Evolutionary conservation across 164 flowering plant genomes (phyloP), one percentile per base, ranked within the genome.

Genomic region (Cinnamomum chago): DNA sequence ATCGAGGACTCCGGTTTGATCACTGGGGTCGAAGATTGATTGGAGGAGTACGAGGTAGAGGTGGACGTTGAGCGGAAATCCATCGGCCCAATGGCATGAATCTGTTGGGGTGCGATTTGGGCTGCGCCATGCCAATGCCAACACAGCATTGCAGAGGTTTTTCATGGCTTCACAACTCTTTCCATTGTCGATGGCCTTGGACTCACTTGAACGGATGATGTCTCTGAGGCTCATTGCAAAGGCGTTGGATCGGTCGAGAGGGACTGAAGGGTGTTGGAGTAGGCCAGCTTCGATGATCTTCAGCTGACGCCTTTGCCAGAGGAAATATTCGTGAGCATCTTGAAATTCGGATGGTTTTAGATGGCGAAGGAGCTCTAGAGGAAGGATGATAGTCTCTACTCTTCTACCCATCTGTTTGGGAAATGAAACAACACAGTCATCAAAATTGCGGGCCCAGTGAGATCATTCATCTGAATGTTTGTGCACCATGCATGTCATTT

Each of bases 61-160:
- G 81, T 95, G 92, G 28, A 89, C 58, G 68, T 92, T 93, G 75
- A 95, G 73, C 1, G 99, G 98, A 75, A 75, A 86, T 0, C 98
- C 99, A 50, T 95, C 98, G 4, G 97, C 97, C 99, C 99, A 95
- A 58, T 92, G 99, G 70, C 97, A 92, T 0, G 77, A 83, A 28
- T 93, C 95, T 0, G 92, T 76, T 6, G 89, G 82, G 6, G 83
- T 50, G 2, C 89, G 89, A 13, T 84, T 81, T 65, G 83, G 68
- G 69, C 85, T 82, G 10, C 99, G 77, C 90, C 93, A 95, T 0
- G 97, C 82, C 11, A 95, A 72, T 10, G 96, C 82, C 2, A 88
- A 86, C 0, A 92, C 95, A 58, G 83, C 81, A 72, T 85, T 88
- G 85, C 87, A 85, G 3, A 95, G 83, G 0, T 86, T 65, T 50